phyloP scores from a whole-genome alignment of 2,329 filamentous ascomycete genomes.

The Cladorrhinum sp. region DNA sequence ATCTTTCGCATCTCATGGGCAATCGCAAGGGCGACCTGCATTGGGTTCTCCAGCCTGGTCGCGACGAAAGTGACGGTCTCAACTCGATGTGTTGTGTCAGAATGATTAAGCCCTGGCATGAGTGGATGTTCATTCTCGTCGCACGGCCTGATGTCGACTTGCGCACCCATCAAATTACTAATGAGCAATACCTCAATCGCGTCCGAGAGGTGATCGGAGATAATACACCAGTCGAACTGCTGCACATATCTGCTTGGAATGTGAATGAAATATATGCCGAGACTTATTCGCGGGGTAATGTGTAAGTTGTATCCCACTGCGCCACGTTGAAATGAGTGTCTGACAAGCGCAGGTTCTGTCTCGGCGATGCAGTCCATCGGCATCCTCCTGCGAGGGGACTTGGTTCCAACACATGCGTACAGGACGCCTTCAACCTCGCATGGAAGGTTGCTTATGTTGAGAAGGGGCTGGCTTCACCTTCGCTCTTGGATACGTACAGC shows the following conservation, averaged over 20 bases:
- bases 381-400: slow-evolving; percentile 51
- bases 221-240: slow-evolving; percentile 45
- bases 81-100: slow-evolving; percentile 44
- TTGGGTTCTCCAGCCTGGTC: slow-evolving; percentile 51
- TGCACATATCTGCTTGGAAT: slow-evolving; percentile 49
- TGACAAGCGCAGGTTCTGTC: slow-evolving; percentile 35
- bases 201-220: slow-evolving; percentile 50
- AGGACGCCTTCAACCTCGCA: slow-evolving; percentile 47
- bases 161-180: slow-evolving; percentile 27
- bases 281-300: slow-evolving; percentile 42
- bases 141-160: slow-evolving; percentile 27
- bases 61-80: slow-evolving; percentile 40
- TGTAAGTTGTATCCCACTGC: slow-evolving; percentile 9
- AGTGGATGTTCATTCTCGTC: slow-evolving; percentile 52
- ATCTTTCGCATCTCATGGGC: slow-evolving; percentile 47
- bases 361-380: slow-evolving; percentile 51
- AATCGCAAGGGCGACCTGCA: slow-evolving; percentile 52
- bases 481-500: slow-evolving; percentile 38
- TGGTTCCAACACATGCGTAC: slow-evolving; percentile 50
- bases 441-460: slow-evolving; percentile 46
- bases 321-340: not conserved
- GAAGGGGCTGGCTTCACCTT: slow-evolving; percentile 32
- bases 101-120: slow-evolving; percentile 57
- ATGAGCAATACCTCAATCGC: slow-evolving; percentile 41
- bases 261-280: slow-evolving; percentile 56